Conservation (phyloP, 1,284 basidiomycete genomes). For the Pseudozyma sp. region DNA sequence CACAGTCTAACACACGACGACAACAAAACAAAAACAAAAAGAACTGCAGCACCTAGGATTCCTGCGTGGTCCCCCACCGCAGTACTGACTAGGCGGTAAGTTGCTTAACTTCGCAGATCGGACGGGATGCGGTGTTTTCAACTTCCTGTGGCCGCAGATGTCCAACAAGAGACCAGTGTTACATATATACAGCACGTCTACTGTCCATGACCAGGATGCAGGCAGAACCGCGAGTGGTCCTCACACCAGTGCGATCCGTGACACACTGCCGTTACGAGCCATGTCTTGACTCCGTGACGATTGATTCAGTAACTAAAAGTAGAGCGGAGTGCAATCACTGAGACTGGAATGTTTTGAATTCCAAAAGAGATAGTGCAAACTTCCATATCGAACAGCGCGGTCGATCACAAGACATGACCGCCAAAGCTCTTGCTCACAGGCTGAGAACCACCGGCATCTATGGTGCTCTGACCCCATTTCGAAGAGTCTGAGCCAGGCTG, state of each 20-base stretch:
- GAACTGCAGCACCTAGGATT: constrained; percentile 74
- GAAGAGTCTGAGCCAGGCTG: constrained; percentile 16
- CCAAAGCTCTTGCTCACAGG: constrained; percentile 29
- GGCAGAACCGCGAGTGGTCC: too few species aligned
- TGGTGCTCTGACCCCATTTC: not conserved
- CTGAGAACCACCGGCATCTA: not conserved
- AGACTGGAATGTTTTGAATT: too few species aligned
- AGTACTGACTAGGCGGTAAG: constrained; percentile 84
- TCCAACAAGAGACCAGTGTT: too few species aligned
- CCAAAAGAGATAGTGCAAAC: too few species aligned
- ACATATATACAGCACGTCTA: too few species aligned
- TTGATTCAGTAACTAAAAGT: too few species aligned
- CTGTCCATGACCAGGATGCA: too few species aligned
- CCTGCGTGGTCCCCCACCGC: constrained; percentile 84
- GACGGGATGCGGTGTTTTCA: constrained; percentile 84
- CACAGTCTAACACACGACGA: not conserved
- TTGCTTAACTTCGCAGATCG: constrained; percentile 83
- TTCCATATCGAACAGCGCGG: not conserved
- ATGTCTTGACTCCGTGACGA: too few species aligned
- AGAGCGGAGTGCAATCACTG: too few species aligned
- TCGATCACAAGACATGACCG: constrained; percentile 37
- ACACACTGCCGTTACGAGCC: too few species aligned
- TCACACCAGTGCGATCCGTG: too few species aligned
- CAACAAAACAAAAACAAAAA: not conserved
- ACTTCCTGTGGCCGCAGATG: constrained; percentile 81